Evolutionary conservation across 371 early-diverging fungal genomes (phyloP), one percentile per base, ranked within the genome.

Genomic region (Apophysomyces trapeziformis): DNA sequence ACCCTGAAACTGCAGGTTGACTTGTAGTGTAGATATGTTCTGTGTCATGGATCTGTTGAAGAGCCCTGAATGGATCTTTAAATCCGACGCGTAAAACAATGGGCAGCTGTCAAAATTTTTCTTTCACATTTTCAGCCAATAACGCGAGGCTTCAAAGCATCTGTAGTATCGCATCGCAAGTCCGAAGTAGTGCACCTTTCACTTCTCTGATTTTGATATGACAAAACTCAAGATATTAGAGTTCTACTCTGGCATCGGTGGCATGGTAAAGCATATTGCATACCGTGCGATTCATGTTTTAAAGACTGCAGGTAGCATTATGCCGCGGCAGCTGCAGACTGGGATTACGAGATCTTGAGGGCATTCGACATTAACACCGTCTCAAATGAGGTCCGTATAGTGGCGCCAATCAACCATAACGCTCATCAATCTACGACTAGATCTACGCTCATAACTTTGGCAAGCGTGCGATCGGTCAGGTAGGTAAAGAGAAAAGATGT

Each of bases 361-460:
- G 92, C 93, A 3, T 92, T 93, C 58, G 94, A 95, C 71, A 89
- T 94, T 68, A 93, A 93, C 68, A 86, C 85, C 8, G 84, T 89
- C 4, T 92, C 94, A 8, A 94, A 94, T 70, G 82, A 83, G 2
- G 93, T 93, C 69, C 50, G 46, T n/a, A 12, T 7, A 58, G 18
- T 26, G 38, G 12, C 13, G 7, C 37, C 43, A 39, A 18, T 8
- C 16, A 16, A 13, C 13, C 57, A 13, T 26, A 35, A 11, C 1
- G 18, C 57, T 58, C 45, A 14, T 57, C 32, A 45, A 44, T 45
- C 5, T 45, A 4, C 41, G 9, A 21, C 14, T 60, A 80, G 77
- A 71, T 83, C 0, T 93, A 95, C 73, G 80, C 68, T 38, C 86
- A 92, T 70, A 95, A 95, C 68, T 92, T 92, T 68, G 83, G 86